Percentiles rank a stretch among this genome's conserved stretches.
Conservation (phyloP, 495 filamentous ascomycete species). For the Talaromyces stipitatus region DNA sequence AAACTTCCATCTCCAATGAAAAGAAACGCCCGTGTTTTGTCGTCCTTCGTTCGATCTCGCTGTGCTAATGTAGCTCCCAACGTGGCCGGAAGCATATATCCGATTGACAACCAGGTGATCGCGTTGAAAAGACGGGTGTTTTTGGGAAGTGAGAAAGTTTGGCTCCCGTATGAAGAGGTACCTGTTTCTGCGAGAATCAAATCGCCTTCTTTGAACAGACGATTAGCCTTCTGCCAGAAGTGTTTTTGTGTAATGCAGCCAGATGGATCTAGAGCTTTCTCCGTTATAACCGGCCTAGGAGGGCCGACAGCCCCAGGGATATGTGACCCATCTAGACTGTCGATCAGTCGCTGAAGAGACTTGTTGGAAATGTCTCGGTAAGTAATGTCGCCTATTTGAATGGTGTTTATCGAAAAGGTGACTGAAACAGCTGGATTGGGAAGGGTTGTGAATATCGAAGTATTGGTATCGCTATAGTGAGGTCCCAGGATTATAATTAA, state of each 20-base stretch:
- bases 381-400: constrained; percentile 11
- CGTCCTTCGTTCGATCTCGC: constrained; percentile 13
- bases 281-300: constrained; percentile 11
- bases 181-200: constrained; percentile 36
- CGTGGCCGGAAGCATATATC: constrained; percentile 40
- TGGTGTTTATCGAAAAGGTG: constrained; percentile 16
- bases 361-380: not conserved
- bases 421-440: constrained; percentile 20
- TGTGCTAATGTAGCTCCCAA: constrained; percentile 43
- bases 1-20: constrained; percentile 78
- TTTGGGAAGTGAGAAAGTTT: constrained; percentile 22
- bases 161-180: constrained; percentile 26
- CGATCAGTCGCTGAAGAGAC: not conserved
- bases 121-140: constrained; percentile 25
- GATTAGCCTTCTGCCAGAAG: constrained; percentile 24
- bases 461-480: constrained; percentile 32
- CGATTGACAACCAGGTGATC: constrained; percentile 37
- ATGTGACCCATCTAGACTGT: not conserved
- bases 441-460: constrained; percentile 20
- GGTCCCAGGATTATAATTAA: constrained; percentile 26
- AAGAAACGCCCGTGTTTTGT: constrained; percentile 44
- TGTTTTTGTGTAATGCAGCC: constrained; percentile 20
- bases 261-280: constrained; percentile 9
- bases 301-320: not conserved
- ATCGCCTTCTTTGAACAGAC: constrained; percentile 23